Percentiles rank a stretch among this genome's conserved stretches.
These are phyloP conservation scores for Cajanus cajan DNA, from an alignment of 306 rosid genomes.

Conservation along the genomic window DNA sequence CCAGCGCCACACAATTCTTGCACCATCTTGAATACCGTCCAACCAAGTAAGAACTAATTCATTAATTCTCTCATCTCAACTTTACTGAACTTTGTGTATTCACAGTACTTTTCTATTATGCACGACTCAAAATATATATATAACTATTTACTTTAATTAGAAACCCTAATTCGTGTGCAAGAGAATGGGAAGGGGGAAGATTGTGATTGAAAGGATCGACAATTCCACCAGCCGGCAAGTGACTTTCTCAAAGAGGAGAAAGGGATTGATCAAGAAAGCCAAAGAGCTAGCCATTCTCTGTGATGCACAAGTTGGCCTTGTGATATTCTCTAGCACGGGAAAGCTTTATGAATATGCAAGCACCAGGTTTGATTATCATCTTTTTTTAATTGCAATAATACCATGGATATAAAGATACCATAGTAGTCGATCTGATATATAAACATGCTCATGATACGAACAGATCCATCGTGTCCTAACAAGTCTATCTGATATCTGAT, in stretches of 20 bases:
- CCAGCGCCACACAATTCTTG: background rate
- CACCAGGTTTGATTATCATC: conserved; percentile 48
- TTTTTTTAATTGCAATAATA: background rate
- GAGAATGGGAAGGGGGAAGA: conserved; percentile 89
- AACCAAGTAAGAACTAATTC: conserved; percentile 37
- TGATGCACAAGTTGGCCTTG: conserved; percentile 81
- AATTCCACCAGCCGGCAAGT: conserved; percentile 80
- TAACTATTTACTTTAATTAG: conserved; percentile 6
- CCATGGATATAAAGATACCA: background rate
- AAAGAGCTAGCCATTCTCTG: conserved; percentile 81
- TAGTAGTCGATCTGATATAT: background rate
- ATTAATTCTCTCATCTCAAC: background rate
- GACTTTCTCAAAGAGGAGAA: conserved; percentile 90
- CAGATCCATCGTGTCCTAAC: background rate
- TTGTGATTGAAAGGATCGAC: conserved; percentile 78
- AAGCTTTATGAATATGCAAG: conserved; percentile 79
- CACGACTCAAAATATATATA: background rate
- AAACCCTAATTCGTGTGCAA: conserved; percentile 44
- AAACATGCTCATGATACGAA: background rate
- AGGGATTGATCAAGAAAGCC: conserved; percentile 87
- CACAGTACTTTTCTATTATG: background rate
- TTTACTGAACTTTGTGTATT: conserved; percentile 7
- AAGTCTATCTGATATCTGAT: background rate
- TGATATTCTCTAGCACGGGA: conserved; percentile 75
- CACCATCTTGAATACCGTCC: background rate